Evolutionary conservation across 352 stramenopile species (phyloP).

Genomic region (Phytophthora melonis): DNA sequence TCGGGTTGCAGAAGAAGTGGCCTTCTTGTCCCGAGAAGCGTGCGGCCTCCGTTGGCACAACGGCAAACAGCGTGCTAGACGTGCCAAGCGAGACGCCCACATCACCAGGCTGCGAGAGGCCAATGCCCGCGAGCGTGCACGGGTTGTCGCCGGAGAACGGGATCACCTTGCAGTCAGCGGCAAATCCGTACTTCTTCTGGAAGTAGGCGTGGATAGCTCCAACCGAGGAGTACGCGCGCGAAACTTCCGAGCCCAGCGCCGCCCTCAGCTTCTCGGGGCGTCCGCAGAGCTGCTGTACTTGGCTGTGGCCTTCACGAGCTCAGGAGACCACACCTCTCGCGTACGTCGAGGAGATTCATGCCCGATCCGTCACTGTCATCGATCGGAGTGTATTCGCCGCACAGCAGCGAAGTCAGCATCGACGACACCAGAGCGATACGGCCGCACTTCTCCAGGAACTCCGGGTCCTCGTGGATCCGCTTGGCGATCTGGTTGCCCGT

Average conservation of each 20-base stretch:
- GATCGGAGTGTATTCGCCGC: slow-evolving; percentile 71
- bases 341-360: slow-evolving; percentile 88
- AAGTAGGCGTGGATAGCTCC: slow-evolving; percentile 72
- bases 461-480: slow-evolving; percentile 52
- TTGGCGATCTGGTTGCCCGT: slow-evolving; percentile 85
- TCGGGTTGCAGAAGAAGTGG: slow-evolving; percentile 86
- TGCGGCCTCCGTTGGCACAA: slow-evolving; percentile 53
- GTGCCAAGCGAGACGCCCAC: slow-evolving; percentile 73
- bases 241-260: slow-evolving; percentile 53
- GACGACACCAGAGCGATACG: slow-evolving; percentile 73
- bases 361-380: slow-evolving; percentile 84
- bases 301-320: slow-evolving; percentile 51
- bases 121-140: slow-evolving; percentile 75
- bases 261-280: slow-evolving; percentile 32
- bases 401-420: slow-evolving; percentile 79
- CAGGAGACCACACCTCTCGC: slow-evolving; percentile 59
- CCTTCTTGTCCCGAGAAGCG: slow-evolving; percentile 69
- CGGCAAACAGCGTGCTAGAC: slow-evolving; percentile 71
- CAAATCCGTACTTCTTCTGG: slow-evolving; percentile 71
- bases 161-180: slow-evolving; percentile 63
- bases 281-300: slow-evolving; percentile 35
- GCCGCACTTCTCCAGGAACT: slow-evolving; percentile 53
- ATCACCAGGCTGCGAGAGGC: slow-evolving; percentile 61
- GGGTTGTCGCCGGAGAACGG: slow-evolving; percentile 88
- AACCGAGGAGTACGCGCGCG: slow-evolving; percentile 51